These are phyloP conservation scores for Melastoma candidum DNA, from an alignment of 441 rosid species.

Conservation along the genomic window DNA sequence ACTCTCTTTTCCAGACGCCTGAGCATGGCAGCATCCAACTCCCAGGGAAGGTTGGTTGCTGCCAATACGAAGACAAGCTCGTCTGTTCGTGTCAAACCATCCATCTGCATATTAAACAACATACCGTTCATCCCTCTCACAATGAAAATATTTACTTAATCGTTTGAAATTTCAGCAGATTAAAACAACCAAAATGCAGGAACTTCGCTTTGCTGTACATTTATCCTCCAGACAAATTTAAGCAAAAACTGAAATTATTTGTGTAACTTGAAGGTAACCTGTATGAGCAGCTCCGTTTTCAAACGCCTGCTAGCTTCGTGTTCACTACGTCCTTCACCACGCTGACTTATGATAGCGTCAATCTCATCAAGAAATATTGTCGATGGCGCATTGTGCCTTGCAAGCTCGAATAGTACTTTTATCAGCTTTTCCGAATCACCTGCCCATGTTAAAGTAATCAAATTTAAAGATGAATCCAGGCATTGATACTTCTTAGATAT, in stretches of 20 bases:
- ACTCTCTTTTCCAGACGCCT: conserved; percentile 92
- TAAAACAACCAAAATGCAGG: no score
- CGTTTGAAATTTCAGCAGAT: no score
- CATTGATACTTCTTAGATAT: no score
- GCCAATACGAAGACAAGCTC: conserved; percentile 96
- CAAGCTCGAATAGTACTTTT: conserved; percentile 87
- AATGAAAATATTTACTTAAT: no score
- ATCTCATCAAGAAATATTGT: conserved; percentile 96
- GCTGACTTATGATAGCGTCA: conserved; percentile 90
- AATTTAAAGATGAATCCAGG: background rate
- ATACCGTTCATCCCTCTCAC: no score
- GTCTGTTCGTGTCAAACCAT: conserved; percentile 68
- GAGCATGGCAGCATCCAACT: conserved; percentile 94
- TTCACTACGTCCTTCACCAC: conserved; percentile 90
- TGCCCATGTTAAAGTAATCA: conserved; percentile 24
- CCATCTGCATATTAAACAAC: conserved; percentile 55
- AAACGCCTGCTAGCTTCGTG: conserved; percentile 98
- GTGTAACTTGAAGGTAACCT: conserved; percentile 37
- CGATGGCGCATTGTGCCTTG: conserved; percentile 92
- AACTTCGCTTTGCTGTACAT: no score
- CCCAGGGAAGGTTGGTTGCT: conserved; percentile 98
- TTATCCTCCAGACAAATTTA: background rate
- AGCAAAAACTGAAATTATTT: background rate
- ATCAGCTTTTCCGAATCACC: conserved; percentile 96
- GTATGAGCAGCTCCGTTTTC: conserved; percentile 93